Base-by-base conservation (phyloP, 495 filamentous ascomycete genomes). In the Penicillium riverlandense region DNA sequence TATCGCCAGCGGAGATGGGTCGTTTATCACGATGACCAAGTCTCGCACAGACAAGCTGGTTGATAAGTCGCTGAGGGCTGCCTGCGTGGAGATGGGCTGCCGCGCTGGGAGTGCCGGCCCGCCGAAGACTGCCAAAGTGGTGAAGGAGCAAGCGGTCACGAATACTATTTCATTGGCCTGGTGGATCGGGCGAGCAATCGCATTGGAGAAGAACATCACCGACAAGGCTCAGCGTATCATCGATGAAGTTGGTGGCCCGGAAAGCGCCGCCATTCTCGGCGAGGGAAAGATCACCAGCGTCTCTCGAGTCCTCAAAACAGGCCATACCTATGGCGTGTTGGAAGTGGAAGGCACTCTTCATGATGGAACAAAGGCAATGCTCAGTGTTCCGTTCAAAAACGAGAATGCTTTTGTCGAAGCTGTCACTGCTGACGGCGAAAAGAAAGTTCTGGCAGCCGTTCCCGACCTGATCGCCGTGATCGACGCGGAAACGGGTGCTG, bases 401-500 rank as follows among this genome's bases (percentile, higher is more conserved):
- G 80, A 84, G 52, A 84, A 82, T 51, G 77, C 82, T 12, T 66
- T 72, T 11, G 78, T 75, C 6, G 68, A 66, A 35, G 57, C 65
- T 30, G 51, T 57, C 22, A 22, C 22, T n/a, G 45, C 45, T 2
- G 47, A 55, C 16, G 64, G 62, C 48, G 66, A 37, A 37, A 56
- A 73, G 35, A 66, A 70, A 38, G 61, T 78, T 1, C 38, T 84
- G 8, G 78, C 79, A 0, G 68, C 75, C 2, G 78, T 80, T 11
- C 79, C 81, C 0, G 81, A 84, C 49, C 57, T 85, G 1, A 79
- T 85, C 45, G 61, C 70, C 7, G 70, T 83, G 8, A 69, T 85
- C 22, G 79, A 85, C 44, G 68, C 73, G 7, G 72, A 74, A 43
- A 80, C 75, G 29, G 80, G 80, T 27, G 70, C 73, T 38, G 76